These are phyloP conservation scores for Trichoderma lentiforme DNA, from an alignment of 2,329 filamentous ascomycete species.

Conservation along the genomic window DNA sequence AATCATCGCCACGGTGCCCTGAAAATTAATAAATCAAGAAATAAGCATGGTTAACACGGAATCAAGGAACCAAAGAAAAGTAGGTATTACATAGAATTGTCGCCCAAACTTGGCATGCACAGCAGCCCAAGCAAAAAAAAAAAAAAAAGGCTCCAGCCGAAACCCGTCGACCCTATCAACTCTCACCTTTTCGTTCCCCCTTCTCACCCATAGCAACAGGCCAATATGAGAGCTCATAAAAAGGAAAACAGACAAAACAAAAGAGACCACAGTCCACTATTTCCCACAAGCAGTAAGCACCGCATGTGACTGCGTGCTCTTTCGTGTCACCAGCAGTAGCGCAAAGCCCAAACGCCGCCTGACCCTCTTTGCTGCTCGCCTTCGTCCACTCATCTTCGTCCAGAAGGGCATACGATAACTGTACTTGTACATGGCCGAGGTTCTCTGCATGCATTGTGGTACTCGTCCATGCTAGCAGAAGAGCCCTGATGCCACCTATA, in stretches of 20 bases:
- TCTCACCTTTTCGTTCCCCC: neutral
- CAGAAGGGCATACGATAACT: neutral
- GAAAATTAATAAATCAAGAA: neutral
- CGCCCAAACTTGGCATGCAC: slow-evolving; percentile 11
- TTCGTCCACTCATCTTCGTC: neutral
- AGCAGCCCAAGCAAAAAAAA: slow-evolving; percentile 4
- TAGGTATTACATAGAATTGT: neutral
- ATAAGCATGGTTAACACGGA: neutral
- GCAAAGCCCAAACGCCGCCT: slow-evolving; percentile 14
- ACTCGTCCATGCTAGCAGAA: neutral
- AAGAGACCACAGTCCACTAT: neutral
- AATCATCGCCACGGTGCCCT: neutral
- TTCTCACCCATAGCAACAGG: slow-evolving; percentile 8
- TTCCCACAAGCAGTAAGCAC: slow-evolving; percentile 18
- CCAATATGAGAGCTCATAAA: slow-evolving; percentile 7
- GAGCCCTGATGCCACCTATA: neutral
- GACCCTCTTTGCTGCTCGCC: neutral
- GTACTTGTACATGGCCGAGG: slow-evolving; percentile 4
- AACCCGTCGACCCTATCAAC: neutral
- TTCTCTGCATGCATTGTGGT: slow-evolving; percentile 16
- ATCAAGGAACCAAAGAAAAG: neutral
- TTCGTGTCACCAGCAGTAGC: slow-evolving; percentile 18
- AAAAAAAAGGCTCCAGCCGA: neutral
- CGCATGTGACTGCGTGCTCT: slow-evolving; percentile 14
- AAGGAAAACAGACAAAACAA: neutral